These are phyloP conservation scores for Zalerion maritima DNA, from an alignment of 495 filamentous ascomycete genomes.

Conservation along the genomic window DNA sequence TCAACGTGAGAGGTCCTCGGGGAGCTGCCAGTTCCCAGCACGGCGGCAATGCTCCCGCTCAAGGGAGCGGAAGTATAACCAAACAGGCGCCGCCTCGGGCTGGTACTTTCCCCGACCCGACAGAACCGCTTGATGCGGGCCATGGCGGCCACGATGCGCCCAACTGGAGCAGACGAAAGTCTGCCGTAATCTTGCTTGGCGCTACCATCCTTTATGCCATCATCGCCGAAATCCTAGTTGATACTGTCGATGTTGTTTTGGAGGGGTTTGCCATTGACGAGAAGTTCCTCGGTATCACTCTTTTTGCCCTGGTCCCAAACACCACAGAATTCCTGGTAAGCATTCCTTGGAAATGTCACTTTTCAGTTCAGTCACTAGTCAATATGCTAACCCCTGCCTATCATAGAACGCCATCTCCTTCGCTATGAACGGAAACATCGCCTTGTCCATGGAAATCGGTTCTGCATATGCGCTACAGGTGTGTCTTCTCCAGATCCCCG, in stretches of 20 bases:
- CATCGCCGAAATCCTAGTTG: conserved; percentile 92
- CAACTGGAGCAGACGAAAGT: conserved; percentile 91
- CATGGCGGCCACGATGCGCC: conserved; percentile 88
- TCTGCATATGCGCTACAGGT: conserved; percentile 96
- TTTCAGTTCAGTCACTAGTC: background rate
- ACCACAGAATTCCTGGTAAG: conserved; percentile 93
- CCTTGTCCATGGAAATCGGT: conserved; percentile 96
- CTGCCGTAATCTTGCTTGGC: conserved; percentile 71
- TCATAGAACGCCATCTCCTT: conserved; percentile 92
- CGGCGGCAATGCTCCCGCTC: conserved; percentile 12
- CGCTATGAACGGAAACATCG: conserved; percentile 99
- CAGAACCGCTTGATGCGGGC: conserved; percentile 30
- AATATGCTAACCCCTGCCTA: conserved; percentile 18
- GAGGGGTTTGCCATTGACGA: conserved; percentile 84
- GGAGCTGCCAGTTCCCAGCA: too few species aligned
- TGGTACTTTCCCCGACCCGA: conserved; percentile 24
- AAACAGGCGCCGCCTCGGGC: conserved; percentile 21
- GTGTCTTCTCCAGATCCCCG: conserved; percentile 90
- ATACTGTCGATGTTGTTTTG: conserved; percentile 89
- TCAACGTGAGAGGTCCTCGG: conserved; percentile 27
- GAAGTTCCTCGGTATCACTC: conserved; percentile 93
- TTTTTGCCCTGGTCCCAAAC: conserved; percentile 95
- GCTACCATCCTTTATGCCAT: conserved; percentile 89
- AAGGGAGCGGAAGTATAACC: conserved; percentile 11
- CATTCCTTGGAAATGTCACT: conserved; percentile 2